Conservation (phyloP, 257 asterid species). For the Dorcoceras hygrometricum region DNA sequence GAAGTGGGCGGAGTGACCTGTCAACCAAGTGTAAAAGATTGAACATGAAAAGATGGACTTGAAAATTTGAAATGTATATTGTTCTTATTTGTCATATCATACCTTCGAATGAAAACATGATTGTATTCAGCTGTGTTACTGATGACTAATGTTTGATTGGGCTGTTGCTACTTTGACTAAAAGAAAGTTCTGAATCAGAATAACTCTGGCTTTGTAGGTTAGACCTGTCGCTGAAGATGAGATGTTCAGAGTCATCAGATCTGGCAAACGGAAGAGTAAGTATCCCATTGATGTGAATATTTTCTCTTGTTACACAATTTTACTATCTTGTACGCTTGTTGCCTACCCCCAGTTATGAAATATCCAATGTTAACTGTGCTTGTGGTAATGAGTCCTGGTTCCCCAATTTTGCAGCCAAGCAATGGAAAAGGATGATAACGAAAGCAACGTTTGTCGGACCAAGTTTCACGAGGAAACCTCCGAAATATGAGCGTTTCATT, state of each 20-base stretch:
- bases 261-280: constrained; percentile 96
- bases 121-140: background rate
- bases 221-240: constrained; percentile 98
- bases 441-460: constrained; percentile 94
- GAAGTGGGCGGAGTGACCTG: too few species aligned
- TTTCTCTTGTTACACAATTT: background rate
- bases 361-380: constrained; percentile 6
- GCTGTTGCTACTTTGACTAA: constrained; percentile 15
- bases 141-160: background rate
- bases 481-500: constrained; percentile 92
- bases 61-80: background rate
- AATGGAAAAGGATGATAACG: constrained; percentile 99
- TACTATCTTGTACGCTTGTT: background rate
- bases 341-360: background rate
- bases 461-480: constrained; percentile 93
- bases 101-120: background rate
- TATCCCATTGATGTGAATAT: constrained; percentile 20
- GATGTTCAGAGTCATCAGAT: constrained; percentile 91
- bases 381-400: constrained; percentile 16
- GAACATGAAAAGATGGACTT: too few species aligned
- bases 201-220: constrained; percentile 47
- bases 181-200: constrained; percentile 2
- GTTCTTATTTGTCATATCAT: background rate
- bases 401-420: constrained; percentile 93
- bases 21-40: too few species aligned